phyloP scores from a whole-genome alignment of 345 rosid species.

The Populus simonii region DNA sequence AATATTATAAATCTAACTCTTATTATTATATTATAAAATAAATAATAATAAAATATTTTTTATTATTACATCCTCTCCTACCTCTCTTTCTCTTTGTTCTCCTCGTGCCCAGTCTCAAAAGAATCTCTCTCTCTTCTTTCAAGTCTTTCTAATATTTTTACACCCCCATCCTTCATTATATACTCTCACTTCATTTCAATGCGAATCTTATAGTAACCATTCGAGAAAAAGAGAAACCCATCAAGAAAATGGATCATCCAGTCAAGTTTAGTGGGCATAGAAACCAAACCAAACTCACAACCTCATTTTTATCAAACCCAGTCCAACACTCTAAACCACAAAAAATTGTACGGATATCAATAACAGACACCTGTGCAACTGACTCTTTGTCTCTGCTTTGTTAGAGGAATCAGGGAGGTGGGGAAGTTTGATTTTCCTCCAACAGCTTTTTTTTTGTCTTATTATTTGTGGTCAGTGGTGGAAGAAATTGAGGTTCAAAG shows the following conservation, averaged over 20 bases:
- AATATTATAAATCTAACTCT: too few species aligned
- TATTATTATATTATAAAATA: too few species aligned
- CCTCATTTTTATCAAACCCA: constrained; percentile 13
- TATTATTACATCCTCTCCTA: too few species aligned
- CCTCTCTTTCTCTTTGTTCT: too few species aligned
- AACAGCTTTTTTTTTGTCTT: too few species aligned
- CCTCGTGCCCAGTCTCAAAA: constrained; percentile 27
- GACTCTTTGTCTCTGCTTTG: constrained; percentile 47
- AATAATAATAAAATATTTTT: too few species aligned
- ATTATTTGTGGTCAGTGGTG: too few species aligned
- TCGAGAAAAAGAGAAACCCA: constrained; percentile 13
- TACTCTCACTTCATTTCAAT: constrained; percentile 29
- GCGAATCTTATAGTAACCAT: constrained; percentile 31
- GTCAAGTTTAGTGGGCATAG: constrained; percentile 58
- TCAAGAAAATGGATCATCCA: constrained; percentile 31
- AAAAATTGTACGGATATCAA: constrained; percentile 65
- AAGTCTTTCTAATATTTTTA: background rate
- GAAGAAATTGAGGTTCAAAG: too few species aligned
- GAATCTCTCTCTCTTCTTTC: constrained; percentile 34
- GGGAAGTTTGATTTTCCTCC: too few species aligned
- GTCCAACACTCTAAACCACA: constrained; percentile 16
- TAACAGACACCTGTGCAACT: constrained; percentile 82
- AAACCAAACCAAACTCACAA: constrained; percentile 29
- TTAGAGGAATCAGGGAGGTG: too few species aligned
- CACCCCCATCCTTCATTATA: constrained; percentile 11